These are phyloP conservation scores for Saturnispora quitensis DNA, from an alignment of 805 yeast genomes.

Conservation along the genomic window DNA sequence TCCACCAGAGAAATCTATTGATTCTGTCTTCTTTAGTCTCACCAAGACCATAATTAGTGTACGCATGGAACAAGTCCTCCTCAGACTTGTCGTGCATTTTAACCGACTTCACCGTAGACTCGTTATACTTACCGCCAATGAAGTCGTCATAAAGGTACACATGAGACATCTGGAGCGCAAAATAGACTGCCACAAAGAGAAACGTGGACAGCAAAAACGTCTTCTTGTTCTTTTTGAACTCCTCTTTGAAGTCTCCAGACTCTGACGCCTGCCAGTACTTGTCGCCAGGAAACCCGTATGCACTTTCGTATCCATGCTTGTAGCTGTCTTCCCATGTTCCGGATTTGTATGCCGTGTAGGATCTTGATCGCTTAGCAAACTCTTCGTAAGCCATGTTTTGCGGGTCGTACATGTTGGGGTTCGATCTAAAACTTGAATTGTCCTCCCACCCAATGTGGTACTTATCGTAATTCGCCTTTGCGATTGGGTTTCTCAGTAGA, in stretches of 20 bases:
- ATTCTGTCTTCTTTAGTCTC: conserved; percentile 40
- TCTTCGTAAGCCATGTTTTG: conserved; percentile 12
- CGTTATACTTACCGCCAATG: conserved; percentile 24
- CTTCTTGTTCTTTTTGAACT: conserved; percentile 21
- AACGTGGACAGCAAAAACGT: conserved; percentile 22
- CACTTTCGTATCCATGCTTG: conserved; percentile 12
- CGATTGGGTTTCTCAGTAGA: conserved; percentile 38
- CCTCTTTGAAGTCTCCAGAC: conserved; percentile 21
- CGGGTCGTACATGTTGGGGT: conserved; percentile 18
- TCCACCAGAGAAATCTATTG: conserved; percentile 49
- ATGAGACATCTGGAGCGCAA: conserved; percentile 25
- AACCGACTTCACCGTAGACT: conserved; percentile 15
- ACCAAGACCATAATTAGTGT: conserved; percentile 45
- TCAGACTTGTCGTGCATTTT: conserved; percentile 33
- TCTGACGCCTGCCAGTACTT: conserved; percentile 20
- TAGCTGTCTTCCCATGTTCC: conserved; percentile 28
- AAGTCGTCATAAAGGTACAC: conserved; percentile 24
- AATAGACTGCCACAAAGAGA: conserved; percentile 22
- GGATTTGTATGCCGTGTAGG: conserved; percentile 13
- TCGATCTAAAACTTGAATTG: conserved; percentile 15
- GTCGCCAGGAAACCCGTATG: conserved; percentile 23
- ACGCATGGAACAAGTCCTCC: conserved; percentile 32
- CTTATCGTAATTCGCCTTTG: conserved; percentile 38
- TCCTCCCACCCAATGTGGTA: conserved; percentile 39
- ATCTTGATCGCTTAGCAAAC: conserved; percentile 1